Base-by-base conservation (phyloP, 2,329 filamentous ascomycete genomes). In the Dothistroma pini region DNA sequence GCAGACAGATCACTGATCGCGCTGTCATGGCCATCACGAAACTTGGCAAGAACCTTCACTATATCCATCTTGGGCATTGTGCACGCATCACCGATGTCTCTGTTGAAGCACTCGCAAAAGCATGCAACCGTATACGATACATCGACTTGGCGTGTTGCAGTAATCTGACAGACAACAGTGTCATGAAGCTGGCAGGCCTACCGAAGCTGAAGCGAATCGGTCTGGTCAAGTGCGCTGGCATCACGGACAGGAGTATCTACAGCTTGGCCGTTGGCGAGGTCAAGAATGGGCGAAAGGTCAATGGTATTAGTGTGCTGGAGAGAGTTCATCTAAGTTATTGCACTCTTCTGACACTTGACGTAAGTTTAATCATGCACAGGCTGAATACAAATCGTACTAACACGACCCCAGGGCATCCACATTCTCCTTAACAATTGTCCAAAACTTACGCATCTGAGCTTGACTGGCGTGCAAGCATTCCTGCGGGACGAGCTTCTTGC, bases 241-340 rank as follows among this genome's bases (percentile, higher is more conserved):
- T 99, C 68, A 97, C 95, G 0, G 91, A 99, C 73, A 84, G 86
- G 31, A 96, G 93, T 68, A 96, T 99, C 57, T 82, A 89, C 65
- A 90, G 91, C 21, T 81, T 97, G 66, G 92, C 93, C 8, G 64
- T 68, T 53, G 72, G 72, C 11, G 72, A 74, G 56, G 50, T 70
- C 31, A 86, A 87, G 66, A 70, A 71, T 52, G 71, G 70, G 12
- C 69, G 70, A 25, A 66, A 69, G 4, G 67, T 71, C 25, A 66
- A 80, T 81, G 60, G 81, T 81, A 21, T 82, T 83, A 93, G 89
- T 70, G 83, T 85, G 54, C 79, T 99, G 29, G 95, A 99, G 78
- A 85, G 95, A 68, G 95, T 99, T 10, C 95, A 99, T 80, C 83
- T 99, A 44, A 97, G 93, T 75, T 97, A 99, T 74, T 99, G 95